Percentiles rank a stretch among this genome's conserved stretches.
phyloP scores from a whole-genome alignment of 1,284 basidiomycete genomes.

The Microbotryomycetes sp. region DNA sequence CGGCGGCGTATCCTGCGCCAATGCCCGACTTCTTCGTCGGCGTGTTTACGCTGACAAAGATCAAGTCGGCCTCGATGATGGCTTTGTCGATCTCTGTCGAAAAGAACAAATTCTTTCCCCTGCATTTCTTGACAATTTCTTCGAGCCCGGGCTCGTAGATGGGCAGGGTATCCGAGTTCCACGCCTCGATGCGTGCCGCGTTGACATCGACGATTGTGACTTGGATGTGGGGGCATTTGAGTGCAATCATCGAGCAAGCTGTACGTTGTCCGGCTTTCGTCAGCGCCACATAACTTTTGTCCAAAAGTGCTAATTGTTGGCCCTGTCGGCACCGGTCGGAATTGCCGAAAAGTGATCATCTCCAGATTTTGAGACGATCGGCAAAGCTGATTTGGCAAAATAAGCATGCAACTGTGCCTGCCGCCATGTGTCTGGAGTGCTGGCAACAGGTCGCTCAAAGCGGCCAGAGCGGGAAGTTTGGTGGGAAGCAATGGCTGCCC shows the following conservation, averaged over 20 bases:
- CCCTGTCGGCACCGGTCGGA: no score
- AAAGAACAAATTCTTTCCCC: conserved; percentile 95
- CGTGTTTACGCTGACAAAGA: conserved; percentile 71
- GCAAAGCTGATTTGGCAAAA: no score
- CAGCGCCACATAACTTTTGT: no score
- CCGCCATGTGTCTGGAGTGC: no score
- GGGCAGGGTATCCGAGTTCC: conserved; percentile 66
- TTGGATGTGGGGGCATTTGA: conserved; percentile 85
- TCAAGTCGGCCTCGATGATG: conserved; percentile 80
- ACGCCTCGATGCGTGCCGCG: conserved; percentile 86
- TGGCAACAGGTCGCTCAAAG: no score
- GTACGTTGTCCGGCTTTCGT: no score
- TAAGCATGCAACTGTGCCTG: no score
- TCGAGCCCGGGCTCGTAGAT: conserved; percentile 98
- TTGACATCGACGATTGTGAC: conserved; percentile 99
- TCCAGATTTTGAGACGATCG: no score
- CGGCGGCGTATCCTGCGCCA: conserved; percentile 93
- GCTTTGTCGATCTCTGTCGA: conserved; percentile 88
- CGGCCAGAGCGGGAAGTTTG: no score
- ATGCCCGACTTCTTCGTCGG: conserved; percentile 97
- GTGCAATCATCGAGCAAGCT: conserved; percentile 47
- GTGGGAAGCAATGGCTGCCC: no score
- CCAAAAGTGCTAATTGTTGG: no score
- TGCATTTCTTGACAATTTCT: conserved; percentile 77
- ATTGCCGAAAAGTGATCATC: no score